phyloP scores from a whole-genome alignment of 768 basidiomycete species.

The Pulveroboletus sp. region DNA sequence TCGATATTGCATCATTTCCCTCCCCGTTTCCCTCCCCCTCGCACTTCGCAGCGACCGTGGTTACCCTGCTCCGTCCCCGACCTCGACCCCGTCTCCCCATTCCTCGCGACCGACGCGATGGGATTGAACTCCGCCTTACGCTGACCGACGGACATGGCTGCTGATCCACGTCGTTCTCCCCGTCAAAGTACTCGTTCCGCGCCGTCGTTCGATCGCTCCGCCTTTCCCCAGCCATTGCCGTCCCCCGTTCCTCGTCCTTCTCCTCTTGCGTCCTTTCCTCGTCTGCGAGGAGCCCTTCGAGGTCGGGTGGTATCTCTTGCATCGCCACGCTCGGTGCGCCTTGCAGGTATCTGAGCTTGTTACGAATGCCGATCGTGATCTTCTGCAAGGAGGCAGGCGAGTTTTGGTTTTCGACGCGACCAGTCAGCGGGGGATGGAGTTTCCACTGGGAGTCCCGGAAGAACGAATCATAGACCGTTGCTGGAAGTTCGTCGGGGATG shows the following conservation, averaged over 20 bases:
- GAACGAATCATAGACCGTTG: constrained; percentile 87
- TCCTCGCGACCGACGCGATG: constrained; percentile 20
- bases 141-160: constrained; percentile 33
- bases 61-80: constrained; percentile 32
- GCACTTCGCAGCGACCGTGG: constrained; percentile 21
- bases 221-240: constrained; percentile 48
- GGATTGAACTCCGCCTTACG: constrained; percentile 11
- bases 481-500: constrained; percentile 83
- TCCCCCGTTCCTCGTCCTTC: constrained; percentile 62
- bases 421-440: constrained; percentile 88
- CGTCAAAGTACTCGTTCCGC: constrained; percentile 71
- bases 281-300: constrained; percentile 70
- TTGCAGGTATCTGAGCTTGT: constrained; percentile 86
- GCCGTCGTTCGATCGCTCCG: constrained; percentile 49
- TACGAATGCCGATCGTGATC: constrained; percentile 80
- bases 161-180: constrained; percentile 62
- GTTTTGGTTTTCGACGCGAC: constrained; percentile 92
- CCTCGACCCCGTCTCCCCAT: constrained; percentile 28
- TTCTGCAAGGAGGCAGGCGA: constrained; percentile 76
- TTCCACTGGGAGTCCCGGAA: constrained; percentile 90
- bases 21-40: constrained; percentile 39
- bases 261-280: constrained; percentile 67
- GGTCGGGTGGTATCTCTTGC: constrained; percentile 93
- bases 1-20: constrained; percentile 20
- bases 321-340: constrained; percentile 96